A percentile compares a stretch with the other conserved stretches of the same genome.
Conservation (phyloP, 345 rosid species). For the Acer saccharum region DNA sequence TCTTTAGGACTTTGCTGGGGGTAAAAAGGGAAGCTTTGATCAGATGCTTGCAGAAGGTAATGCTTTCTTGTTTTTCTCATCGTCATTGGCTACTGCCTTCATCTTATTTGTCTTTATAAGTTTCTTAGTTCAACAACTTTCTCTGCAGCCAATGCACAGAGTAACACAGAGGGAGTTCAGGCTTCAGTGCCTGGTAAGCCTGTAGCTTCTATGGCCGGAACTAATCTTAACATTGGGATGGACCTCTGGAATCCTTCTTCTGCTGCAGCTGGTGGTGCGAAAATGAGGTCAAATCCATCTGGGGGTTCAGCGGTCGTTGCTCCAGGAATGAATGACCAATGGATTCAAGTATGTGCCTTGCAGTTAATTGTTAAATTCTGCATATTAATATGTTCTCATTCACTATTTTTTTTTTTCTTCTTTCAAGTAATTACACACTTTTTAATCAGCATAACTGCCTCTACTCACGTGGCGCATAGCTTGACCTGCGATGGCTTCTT, state of each 20-base stretch:
- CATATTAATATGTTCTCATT: background rate
- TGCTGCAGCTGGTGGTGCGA: conserved; percentile 58
- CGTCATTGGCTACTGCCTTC: conserved; percentile 7
- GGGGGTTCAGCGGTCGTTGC: conserved; percentile 40
- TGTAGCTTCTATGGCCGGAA: conserved; percentile 53
- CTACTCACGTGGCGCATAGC: background rate
- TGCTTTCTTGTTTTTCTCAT: conserved; percentile 1
- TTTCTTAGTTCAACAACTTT: conserved; percentile 26
- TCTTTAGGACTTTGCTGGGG: conserved; percentile 53
- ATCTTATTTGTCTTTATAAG: conserved; percentile 5
- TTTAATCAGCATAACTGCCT: background rate
- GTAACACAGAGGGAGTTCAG: conserved; percentile 48
- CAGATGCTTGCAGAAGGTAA: conserved; percentile 92
- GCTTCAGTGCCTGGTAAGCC: conserved; percentile 68
- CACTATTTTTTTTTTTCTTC: background rate
- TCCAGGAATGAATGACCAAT: conserved; percentile 58
- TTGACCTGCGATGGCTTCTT: background rate
- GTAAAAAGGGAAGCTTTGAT: conserved; percentile 68
- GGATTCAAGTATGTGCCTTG: conserved; percentile 57
- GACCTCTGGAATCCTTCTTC: conserved; percentile 79
- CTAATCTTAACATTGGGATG: conserved; percentile 90
- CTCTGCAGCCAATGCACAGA: conserved; percentile 65
- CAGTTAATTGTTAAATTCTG: background rate
- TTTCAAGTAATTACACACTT: background rate
- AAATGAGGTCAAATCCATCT: conserved; percentile 51